These are phyloP conservation scores for Suhomyces kunorum DNA, from an alignment of 1,139 yeast species.

Conservation along the genomic window DNA sequence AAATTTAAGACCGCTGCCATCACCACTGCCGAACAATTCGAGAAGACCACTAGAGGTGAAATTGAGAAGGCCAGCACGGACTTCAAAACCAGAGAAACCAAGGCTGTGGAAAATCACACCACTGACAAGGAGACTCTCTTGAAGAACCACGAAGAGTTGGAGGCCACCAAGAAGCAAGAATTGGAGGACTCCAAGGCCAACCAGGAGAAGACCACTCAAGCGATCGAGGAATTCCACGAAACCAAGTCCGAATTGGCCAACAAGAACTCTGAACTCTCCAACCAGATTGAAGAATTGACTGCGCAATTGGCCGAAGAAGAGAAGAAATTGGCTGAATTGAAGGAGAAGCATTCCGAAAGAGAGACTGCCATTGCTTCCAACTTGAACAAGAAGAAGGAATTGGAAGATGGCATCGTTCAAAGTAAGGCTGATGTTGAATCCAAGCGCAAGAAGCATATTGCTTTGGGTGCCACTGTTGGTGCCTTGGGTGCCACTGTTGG, in stretches of 20 bases:
- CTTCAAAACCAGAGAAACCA: constrained; percentile 47
- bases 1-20: constrained; percentile 35
- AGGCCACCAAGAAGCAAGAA: constrained; percentile 50
- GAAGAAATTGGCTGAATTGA: constrained; percentile 42
- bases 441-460: constrained; percentile 40
- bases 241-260: constrained; percentile 44
- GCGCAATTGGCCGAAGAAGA: constrained; percentile 43
- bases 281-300: constrained; percentile 45
- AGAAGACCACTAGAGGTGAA: constrained; percentile 40
- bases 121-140: constrained; percentile 46
- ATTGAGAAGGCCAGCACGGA: constrained; percentile 50
- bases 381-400: constrained; percentile 41
- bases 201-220: constrained; percentile 49
- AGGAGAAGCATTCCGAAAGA: constrained; percentile 43
- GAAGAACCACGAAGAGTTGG: constrained; percentile 49
- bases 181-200: constrained; percentile 49
- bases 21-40: constrained; percentile 37
- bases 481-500: constrained; percentile 44
- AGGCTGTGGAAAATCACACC: constrained; percentile 50
- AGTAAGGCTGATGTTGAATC: constrained; percentile 37
- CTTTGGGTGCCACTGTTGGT: constrained; percentile 47
- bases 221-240: constrained; percentile 46
- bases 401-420: constrained; percentile 38
- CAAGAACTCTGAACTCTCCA: constrained; percentile 45
- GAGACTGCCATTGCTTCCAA: constrained; percentile 39